Evolutionary conservation across 2,329 filamentous ascomycete genomes (phyloP).

Genomic region (Penicillium sp.): DNA sequence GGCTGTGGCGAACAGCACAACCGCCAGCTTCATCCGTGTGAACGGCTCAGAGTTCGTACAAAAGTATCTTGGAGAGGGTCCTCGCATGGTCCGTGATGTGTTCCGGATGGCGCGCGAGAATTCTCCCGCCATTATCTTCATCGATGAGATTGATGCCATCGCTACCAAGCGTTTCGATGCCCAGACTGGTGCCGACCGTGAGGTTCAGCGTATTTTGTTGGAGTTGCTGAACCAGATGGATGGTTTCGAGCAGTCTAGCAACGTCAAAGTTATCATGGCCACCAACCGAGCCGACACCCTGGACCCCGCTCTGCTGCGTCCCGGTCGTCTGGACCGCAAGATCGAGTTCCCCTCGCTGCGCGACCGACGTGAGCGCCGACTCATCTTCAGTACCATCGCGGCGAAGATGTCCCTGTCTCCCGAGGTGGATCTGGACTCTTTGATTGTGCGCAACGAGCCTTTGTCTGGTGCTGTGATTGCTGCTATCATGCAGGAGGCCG

Average conservation of each 20-base stretch:
- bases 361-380: slow-evolving; percentile 87
- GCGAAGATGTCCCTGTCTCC: slow-evolving; percentile 95
- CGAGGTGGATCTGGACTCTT: slow-evolving; percentile 91
- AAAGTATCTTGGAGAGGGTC: slow-evolving; percentile 96
- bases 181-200: slow-evolving; percentile 94
- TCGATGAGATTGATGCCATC: slow-evolving; percentile 98
- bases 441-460: slow-evolving; percentile 96
- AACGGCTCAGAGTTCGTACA: slow-evolving; percentile 98
- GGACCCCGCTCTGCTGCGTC: slow-evolving; percentile 89
- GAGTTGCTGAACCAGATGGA: slow-evolving; percentile 99
- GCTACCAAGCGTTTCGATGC: slow-evolving; percentile 99
- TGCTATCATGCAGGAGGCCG: slow-evolving; percentile 98
- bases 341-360: slow-evolving; percentile 97
- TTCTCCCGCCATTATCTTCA: slow-evolving; percentile 98
- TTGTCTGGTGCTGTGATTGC: slow-evolving; percentile 94
- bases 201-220: slow-evolving; percentile 96
- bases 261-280: slow-evolving; percentile 99
- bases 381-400: slow-evolving; percentile 98
- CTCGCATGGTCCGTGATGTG: slow-evolving; percentile 97
- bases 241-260: slow-evolving; percentile 97
- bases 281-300: slow-evolving; percentile 97
- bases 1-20: slow-evolving; percentile 97
- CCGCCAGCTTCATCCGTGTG: slow-evolving; percentile 96
- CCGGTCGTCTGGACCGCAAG: slow-evolving; percentile 93
- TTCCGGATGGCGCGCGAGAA: slow-evolving; percentile 99